phyloP scores from a whole-genome alignment of 371 early-diverging fungal genomes.

The Chytridiales sp. region DNA sequence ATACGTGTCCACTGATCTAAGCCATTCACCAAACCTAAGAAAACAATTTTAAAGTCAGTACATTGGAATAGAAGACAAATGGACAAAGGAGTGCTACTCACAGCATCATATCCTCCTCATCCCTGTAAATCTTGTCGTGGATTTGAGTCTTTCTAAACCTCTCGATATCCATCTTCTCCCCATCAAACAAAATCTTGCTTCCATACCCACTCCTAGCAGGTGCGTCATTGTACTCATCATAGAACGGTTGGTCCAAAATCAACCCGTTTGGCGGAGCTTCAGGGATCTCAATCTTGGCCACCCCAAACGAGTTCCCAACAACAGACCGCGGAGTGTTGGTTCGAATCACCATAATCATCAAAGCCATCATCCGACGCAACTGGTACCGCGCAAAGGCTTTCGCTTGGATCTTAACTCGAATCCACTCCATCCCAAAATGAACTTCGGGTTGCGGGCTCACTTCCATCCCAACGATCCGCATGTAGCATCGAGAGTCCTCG shows the following conservation, averaged over 20 bases:
- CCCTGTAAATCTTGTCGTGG: constrained; percentile 38
- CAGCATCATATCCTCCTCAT: constrained; percentile 35
- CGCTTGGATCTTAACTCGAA: constrained; percentile 44
- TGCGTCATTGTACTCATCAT: constrained; percentile 34
- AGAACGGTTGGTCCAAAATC: constrained; percentile 41
- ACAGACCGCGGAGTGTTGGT: constrained; percentile 48
- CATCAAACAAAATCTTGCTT: constrained; percentile 20
- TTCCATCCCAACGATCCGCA: constrained; percentile 46
- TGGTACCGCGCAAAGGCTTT: constrained; percentile 46
- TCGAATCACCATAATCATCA: constrained; percentile 42
- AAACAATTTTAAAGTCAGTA: neutral
- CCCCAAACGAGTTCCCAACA: constrained; percentile 47
- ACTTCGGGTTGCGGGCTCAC: constrained; percentile 25
- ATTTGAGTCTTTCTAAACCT: constrained; percentile 29
- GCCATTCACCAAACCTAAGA: constrained; percentile 38
- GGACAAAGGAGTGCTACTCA: neutral
- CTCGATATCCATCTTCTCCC: constrained; percentile 18
- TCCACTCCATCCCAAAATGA: constrained; percentile 50
- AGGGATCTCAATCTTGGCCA: constrained; percentile 44
- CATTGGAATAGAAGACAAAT: neutral
- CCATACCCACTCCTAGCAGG: constrained; percentile 10
- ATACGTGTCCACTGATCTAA: constrained; percentile 35
- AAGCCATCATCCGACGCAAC: constrained; percentile 46
- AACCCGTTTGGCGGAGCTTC: constrained; percentile 39
- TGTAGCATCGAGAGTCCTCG: constrained; percentile 45